Base-by-base conservation (phyloP, 805 yeast genomes). In the Barnettozyma californica region DNA sequence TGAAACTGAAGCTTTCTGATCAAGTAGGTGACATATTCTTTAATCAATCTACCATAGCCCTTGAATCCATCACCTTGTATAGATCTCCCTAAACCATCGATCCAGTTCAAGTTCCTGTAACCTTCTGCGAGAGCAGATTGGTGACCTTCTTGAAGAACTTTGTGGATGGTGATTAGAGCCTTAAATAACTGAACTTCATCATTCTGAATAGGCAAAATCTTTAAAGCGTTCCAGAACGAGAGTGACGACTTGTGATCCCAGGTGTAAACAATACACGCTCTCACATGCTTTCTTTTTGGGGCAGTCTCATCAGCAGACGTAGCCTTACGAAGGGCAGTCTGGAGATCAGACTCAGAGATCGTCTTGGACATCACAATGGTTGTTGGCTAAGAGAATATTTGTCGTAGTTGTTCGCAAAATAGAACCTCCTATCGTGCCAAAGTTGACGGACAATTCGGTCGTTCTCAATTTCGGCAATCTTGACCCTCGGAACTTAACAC, bases 71-170 rank as follows among this genome's bases (percentile, higher is more conserved):
- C 73, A n/a, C 69, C 68, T 20, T 62, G 64, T 35, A 67, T 64
- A 10, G 78, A 73, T 38, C 89, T 74, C 2, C 83, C 84, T 48
- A 94, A 71, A 16, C 90, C 78, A 47, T 82, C 78, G 43, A 92
- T 73, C 83, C 95, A 92, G 45, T 81, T 85, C 44, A 81, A 71
- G 63, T 90, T 88, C 52, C 80, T 74, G 59, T 81, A 85, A 2
- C 89, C 97, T 59, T 89, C 97, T 45, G 78, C 74, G 58, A 92
- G 69, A 6, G 88, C 82, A 25, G 87, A 77, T 13, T 89, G 89
- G 64, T 92, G 98, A n/a, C 99, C 99, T 67, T 92, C 99, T 65
- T 94, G 98, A n/a, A 92, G 69, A 6, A 94, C 92, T 60, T 92
- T 91, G 61, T 92, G 98, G 43, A 90, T 76, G 54, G 87, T 76